Evolutionary conservation across 208 protist species (phyloP), one percentile per base, ranked within the genome.

Genomic region (Leishmania turanica): DNA sequence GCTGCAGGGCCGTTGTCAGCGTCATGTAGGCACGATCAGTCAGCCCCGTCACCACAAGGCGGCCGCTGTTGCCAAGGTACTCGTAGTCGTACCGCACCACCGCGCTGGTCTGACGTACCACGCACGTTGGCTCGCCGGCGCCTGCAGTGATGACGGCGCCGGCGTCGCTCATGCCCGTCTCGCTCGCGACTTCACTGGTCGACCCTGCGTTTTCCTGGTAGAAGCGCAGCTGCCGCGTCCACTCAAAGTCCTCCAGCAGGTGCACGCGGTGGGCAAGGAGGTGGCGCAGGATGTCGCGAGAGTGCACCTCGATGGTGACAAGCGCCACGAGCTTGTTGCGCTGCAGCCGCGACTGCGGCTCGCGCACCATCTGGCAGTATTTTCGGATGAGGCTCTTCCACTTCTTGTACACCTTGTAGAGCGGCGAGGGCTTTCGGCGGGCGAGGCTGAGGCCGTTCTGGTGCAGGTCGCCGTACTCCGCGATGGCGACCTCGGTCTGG

Each of bases 251-350:
- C 60, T 97, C 94, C 27, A 94, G 80, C 37, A 86, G 82, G 79
- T 91, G 83, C 51, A 97, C 92, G 37, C 98, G 89, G 71, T 90
- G 73, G 62, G 96, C 88, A 21, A 99, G 90, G 47, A 99, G 87
- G 77, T 96, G 88, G 69, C 99, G 92, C 66, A 99, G 92, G 51
- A 99, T 99, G 84, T 99, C 99, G 72, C 99, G 92, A 24, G 96
- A 95, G 86, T 99, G 99, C 78, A 99, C 99, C 89, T 99, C 99
- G 84, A 99, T 99, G n/a, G 99, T 99, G 78, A 99, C 96, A 51
- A 99, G 86, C 19, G 98, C 90, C 45, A 98, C 93, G 49, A 99
- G 86, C 85, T 99, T 99, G 83, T 94, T 96, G 75, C 99, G 97
- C 77, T 99, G 91, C 78, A 99, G 79, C 69, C 93, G 88, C 31